These are phyloP conservation scores for Tetraselmis chui DNA, from an alignment of 139 green algal genomes.

Conservation along the genomic window DNA sequence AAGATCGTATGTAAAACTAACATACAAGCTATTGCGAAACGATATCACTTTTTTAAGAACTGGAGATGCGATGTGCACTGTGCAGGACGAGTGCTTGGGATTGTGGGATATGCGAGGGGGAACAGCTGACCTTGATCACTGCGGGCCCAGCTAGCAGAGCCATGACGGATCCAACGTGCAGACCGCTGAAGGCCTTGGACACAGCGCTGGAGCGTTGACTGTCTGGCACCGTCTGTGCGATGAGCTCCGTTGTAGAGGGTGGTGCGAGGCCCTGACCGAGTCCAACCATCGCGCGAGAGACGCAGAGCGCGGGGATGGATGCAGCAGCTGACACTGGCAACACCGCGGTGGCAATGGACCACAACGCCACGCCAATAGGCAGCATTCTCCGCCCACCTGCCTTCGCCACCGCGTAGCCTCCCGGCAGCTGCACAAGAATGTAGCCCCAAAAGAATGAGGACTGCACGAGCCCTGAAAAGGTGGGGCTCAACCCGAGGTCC, in stretches of 20 bases:
- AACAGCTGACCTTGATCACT: conserved; percentile 55
- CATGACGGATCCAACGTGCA: conserved; percentile 85
- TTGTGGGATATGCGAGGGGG: no score
- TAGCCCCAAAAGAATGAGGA: conserved; percentile 86
- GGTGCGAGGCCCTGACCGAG: conserved; percentile 90
- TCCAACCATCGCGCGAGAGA: conserved; percentile 71
- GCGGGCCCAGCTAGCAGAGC: conserved; percentile 68
- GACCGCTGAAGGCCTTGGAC: conserved; percentile 81
- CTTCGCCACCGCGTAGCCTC: conserved; percentile 64
- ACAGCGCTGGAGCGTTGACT: conserved; percentile 72
- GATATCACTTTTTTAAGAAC: no score
- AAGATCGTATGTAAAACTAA: no score
- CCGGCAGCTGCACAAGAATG: conserved; percentile 79
- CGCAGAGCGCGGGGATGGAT: conserved; percentile 36
- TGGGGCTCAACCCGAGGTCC: conserved; percentile 84
- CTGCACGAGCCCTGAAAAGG: conserved; percentile 82
- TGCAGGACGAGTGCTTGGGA: no score
- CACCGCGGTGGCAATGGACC: conserved; percentile 63
- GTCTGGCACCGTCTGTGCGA: conserved; percentile 63
- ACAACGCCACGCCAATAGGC: conserved; percentile 72
- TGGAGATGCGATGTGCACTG: no score
- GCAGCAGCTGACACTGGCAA: conserved; percentile 60
- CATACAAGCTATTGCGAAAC: no score
- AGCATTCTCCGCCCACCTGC: conserved; percentile 70
- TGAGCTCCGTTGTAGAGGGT: conserved; percentile 80